Conservation (phyloP, 164 flowering plant species). For the Liriodendron chinense region DNA sequence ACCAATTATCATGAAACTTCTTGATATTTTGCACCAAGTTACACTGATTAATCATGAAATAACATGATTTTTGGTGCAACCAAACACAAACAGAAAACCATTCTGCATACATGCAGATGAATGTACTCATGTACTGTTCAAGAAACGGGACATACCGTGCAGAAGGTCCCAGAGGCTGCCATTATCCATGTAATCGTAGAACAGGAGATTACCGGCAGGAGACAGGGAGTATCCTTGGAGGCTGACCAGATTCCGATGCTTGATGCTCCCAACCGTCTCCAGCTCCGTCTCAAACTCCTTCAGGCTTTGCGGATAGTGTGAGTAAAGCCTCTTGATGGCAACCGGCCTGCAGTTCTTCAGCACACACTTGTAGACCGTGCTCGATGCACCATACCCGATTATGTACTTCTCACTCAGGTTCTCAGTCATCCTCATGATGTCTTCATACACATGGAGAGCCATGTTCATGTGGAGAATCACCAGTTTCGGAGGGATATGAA, state of each 20-base stretch:
- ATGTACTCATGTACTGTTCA: neutral
- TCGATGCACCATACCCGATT: conserved; percentile 95
- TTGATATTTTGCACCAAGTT: no score
- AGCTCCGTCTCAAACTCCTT: conserved; percentile 98
- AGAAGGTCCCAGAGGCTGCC: conserved; percentile 98
- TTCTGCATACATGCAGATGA: neutral
- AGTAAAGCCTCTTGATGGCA: conserved; percentile 85
- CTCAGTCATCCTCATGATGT: conserved; percentile 99
- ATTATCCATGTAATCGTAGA: conserved; percentile 98
- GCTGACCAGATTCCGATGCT: conserved; percentile 91
- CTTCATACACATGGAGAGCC: conserved; percentile 97
- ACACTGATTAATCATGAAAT: no score
- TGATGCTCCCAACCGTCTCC: conserved; percentile 86
- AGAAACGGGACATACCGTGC: conserved; percentile 55
- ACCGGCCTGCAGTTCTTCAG: conserved; percentile 93
- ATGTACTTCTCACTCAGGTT: conserved; percentile 89
- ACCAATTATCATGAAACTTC: no score
- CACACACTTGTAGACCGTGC: conserved; percentile 94
- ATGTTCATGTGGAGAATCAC: conserved; percentile 97
- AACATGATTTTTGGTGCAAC: no score
- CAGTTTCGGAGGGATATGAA: conserved; percentile 78
- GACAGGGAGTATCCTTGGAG: conserved; percentile 95
- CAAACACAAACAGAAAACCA: no score
- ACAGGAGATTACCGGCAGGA: conserved; percentile 80
- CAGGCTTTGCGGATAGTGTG: conserved; percentile 70